A percentile compares a stretch with the other conserved stretches of the same genome.
phyloP scores from a whole-genome alignment of 139 green algal genomes.

The Monoraphidium neglectum region DNA sequence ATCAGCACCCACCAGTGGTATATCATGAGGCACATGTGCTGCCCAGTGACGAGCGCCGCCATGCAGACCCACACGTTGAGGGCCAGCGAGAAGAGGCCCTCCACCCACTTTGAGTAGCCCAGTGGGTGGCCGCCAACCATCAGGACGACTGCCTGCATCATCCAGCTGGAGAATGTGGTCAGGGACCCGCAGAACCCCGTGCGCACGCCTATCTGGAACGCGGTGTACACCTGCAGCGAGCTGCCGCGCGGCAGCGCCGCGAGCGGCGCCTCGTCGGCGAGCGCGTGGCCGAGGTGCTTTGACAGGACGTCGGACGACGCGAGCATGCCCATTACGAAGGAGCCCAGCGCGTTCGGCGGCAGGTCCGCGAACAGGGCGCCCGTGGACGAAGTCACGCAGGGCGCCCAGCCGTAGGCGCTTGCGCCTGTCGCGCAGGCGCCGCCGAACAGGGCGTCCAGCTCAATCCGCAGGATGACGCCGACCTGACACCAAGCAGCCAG shows the following conservation, averaged over 20 bases:
- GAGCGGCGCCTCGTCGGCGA: slow-evolving; percentile 33
- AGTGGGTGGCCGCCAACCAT: slow-evolving; percentile 30
- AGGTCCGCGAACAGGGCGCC: slow-evolving; percentile 76
- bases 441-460: slow-evolving; percentile 37
- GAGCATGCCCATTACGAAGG: slow-evolving; percentile 75
- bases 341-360: slow-evolving; percentile 74
- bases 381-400: slow-evolving; percentile 33
- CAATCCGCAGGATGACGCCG: slow-evolving; percentile 34
- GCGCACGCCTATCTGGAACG: slow-evolving; percentile 73
- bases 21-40: slow-evolving; percentile 54
- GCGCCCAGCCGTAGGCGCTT: slow-evolving; percentile 18
- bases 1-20: background rate
- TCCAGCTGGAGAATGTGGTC: slow-evolving; percentile 87
- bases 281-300: slow-evolving; percentile 11
- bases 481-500: slow-evolving; percentile 41
- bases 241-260: slow-evolving; percentile 45
- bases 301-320: slow-evolving; percentile 35
- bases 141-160: slow-evolving; percentile 55
- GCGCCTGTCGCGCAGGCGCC: slow-evolving; percentile 15
- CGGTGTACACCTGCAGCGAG: slow-evolving; percentile 54
- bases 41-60: slow-evolving; percentile 49
- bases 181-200: slow-evolving; percentile 85
- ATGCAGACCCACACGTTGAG: slow-evolving; percentile 54
- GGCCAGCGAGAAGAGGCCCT: slow-evolving; percentile 43
- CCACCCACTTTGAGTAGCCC: slow-evolving; percentile 47